Evolutionary conservation across 2,329 filamentous ascomycete species (phyloP), one percentile per base, ranked within the genome.

Genomic region (Dendryphion nanum): DNA sequence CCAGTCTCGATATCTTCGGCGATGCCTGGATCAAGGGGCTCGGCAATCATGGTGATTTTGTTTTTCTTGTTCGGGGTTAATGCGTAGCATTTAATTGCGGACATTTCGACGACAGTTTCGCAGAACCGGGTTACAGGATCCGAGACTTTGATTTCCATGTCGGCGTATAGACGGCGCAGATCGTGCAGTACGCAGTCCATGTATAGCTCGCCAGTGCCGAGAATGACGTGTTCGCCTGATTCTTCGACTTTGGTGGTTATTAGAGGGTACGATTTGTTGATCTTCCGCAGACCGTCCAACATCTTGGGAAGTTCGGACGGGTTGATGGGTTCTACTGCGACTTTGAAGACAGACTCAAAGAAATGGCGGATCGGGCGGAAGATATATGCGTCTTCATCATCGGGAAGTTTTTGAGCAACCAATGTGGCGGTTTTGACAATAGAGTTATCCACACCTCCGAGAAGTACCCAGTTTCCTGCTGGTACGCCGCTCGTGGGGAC

Each of bases 61-160:
- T 98, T 98, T 74, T 96, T 96, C 72, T 98, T 98, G 73, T 98
- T 98, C 2, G 93, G 93, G 2, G 93, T 97, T 53, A 95, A 82
- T 16, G 93, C 91, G 64, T 96, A 98, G 71, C 93, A 98, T 70
- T 96, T 96, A 42, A 95, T 96, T 15, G 90, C 90, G 14, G 89
- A 96, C 51, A 93, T 95, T 66, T 98, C 93, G 24, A 95, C 89
- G 18, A 96, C 91, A 0, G 93, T 98, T 70, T 98, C 93, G 68
- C 89, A 96, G 75, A 98, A 98, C 33, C 93, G 79, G 13, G 93
- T 97, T 30, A 98, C 91, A 1, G 93, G 93, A 62, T 98, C 93
- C 0, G 93, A 98, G 33, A 98, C 89, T 70, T 97, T 97, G 70
- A 98, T 86, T 64, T 98, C 93, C 93, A 98, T 98, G 57, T 97